Evolutionary conservation across 2,329 filamentous ascomycete genomes (phyloP), one percentile per base, ranked within the genome.

Genomic region (Scedosporium dehoogii): DNA sequence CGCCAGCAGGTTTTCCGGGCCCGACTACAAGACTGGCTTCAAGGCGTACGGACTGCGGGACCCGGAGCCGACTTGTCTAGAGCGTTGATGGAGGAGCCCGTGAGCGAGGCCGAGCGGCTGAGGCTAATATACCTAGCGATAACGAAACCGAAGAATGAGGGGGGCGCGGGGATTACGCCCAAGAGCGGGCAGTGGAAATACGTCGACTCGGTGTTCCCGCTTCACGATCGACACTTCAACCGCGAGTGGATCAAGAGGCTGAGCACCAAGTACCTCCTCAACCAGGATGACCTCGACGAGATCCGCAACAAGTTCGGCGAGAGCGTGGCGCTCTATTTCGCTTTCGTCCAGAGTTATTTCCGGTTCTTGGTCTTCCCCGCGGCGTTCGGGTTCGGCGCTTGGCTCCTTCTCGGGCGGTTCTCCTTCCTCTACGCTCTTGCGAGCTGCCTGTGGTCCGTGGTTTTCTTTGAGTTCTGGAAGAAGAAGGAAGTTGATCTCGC

Each of bases 391-490:
- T 79, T 90, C 48, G 80, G 83, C 1, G 84, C 88, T 12, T 97
- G 91, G 90, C 73, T 92, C 33, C 78, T 96, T n/a, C 79, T 96
- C 0, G 44, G 42, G 6, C 84, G 88, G 63, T 97, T 92, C 75
- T 96, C 92, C 1, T 84, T 86, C 63, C 74, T 92, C 59, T 97
- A 96, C 69, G 90, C 89, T 14, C 73, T 92, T 1, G 80, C 88
- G 55, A 92, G 88, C 70, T 88, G 86, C 41, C 76, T 96, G n/a
- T 96, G 92, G 91, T 88, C 88, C 63, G 86, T 94, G 2, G 78
- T 93, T 58, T 97, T 97, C 71, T 89, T 96, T 63, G 93, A 97
- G 72, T 96, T 90, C 74, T 97, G 93, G 93, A 96, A 96, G 77
- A 89, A 93, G 69, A 91, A 96, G 73, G 91, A 97, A 73, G 80